phyloP scores from a whole-genome alignment of 73 alveolate genomes.

The Blepharisma japonicum region DNA sequence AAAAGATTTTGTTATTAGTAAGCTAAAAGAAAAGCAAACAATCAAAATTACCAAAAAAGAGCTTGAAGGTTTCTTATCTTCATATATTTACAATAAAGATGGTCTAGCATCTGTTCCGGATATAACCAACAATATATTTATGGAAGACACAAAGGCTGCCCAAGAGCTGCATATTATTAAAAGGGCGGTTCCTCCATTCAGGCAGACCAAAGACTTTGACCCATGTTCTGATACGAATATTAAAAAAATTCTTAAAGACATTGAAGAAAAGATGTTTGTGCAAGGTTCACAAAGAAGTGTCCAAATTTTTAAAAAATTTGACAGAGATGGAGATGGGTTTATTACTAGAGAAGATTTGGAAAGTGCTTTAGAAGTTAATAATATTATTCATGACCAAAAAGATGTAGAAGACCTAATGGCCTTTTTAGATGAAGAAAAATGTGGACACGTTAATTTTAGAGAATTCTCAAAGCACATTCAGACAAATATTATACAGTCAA shows the following conservation, averaged over 20 bases:
- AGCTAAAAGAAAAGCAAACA: conserved; percentile 39
- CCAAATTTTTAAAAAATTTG: conserved; percentile 46
- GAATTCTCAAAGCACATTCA: conserved; percentile 45
- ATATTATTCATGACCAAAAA: conserved; percentile 29
- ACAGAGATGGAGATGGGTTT: conserved; percentile 55
- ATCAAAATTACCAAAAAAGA: conserved; percentile 36
- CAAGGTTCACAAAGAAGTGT: conserved; percentile 36
- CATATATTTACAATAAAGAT: conserved; percentile 40
- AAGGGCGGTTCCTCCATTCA: conserved; percentile 24
- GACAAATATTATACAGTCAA: conserved; percentile 38
- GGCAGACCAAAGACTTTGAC: background rate
- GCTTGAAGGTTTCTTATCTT: conserved; percentile 50
- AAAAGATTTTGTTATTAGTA: conserved; percentile 29
- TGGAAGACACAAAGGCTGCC: conserved; percentile 41
- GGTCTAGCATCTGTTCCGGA: conserved; percentile 38
- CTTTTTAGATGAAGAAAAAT: conserved; percentile 46
- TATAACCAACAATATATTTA: conserved; percentile 36
- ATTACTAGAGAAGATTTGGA: conserved; percentile 45
- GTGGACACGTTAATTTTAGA: conserved; percentile 44
- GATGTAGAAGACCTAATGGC: conserved; percentile 28
- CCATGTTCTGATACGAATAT: conserved; percentile 23
- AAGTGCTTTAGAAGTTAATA: conserved; percentile 36
- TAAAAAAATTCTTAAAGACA: conserved; percentile 31
- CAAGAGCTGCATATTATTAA: background rate
- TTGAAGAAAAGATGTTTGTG: conserved; percentile 43